phyloP scores from a whole-genome alignment of 1,139 yeast species.

The Geotrichum citri-aurantii region DNA sequence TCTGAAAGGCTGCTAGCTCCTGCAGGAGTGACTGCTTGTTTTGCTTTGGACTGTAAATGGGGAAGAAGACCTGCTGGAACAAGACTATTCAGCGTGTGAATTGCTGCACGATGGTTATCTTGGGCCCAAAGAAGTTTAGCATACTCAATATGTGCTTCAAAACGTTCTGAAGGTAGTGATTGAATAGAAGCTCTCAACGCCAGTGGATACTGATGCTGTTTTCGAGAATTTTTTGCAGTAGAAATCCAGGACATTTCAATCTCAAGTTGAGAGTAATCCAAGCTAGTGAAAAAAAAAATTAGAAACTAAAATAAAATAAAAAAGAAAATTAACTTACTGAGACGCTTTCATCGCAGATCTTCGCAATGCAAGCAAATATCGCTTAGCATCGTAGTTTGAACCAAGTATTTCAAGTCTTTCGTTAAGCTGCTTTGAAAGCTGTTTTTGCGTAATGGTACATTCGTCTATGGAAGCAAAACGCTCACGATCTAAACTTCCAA shows the following conservation, averaged over 20 bases:
- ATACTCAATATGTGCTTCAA: conserved; percentile 66
- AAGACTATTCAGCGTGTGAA: conserved; percentile 54
- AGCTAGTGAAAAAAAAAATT: conserved; percentile 28
- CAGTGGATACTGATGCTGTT: conserved; percentile 62
- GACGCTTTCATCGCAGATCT: conserved; percentile 43
- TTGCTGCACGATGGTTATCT: conserved; percentile 84
- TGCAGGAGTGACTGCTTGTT: conserved; percentile 1
- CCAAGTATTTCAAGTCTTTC: conserved; percentile 33
- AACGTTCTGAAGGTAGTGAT: conserved; percentile 48
- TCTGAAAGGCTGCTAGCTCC: not conserved
- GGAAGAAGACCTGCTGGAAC: conserved; percentile 28
- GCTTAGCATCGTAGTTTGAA: conserved; percentile 35
- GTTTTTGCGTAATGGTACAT: conserved; percentile 25
- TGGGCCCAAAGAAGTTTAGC: conserved; percentile 86
- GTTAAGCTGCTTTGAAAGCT: conserved; percentile 24
- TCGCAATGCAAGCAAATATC: conserved; percentile 35
- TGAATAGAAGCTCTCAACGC: conserved; percentile 69
- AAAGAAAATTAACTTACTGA: conserved; percentile 7
- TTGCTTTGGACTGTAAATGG: conserved; percentile 15
- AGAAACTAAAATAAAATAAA: not conserved
- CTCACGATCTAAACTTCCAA: conserved; percentile 26
- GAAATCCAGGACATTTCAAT: conserved; percentile 51
- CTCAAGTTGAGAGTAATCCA: conserved; percentile 37
- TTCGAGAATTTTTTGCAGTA: conserved; percentile 63
- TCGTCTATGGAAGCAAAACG: conserved; percentile 24